Evolutionary conservation across 2,329 filamentous ascomycete species (phyloP).

Genomic region (Sphaerulina musiva): DNA sequence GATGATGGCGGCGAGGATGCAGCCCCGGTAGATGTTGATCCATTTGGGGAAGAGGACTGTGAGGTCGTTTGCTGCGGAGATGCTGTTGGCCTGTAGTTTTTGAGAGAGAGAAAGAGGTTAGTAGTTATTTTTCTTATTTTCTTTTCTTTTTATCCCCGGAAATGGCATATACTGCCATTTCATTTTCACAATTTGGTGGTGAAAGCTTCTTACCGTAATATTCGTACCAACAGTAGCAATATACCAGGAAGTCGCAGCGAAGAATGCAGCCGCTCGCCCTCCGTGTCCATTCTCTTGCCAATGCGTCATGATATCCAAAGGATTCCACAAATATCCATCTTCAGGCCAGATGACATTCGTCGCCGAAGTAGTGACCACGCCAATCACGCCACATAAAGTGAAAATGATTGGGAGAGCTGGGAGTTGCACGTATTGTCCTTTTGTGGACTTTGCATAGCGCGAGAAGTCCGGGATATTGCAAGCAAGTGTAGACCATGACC

Average conservation of each 20-base stretch:
- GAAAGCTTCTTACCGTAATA: neutral
- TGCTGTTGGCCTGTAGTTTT: slow-evolving; percentile 39
- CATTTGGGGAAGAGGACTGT: slow-evolving; percentile 46
- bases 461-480: slow-evolving; percentile 34
- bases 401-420: slow-evolving; percentile 45
- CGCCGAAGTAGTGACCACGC: slow-evolving; percentile 54
- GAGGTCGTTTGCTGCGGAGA: slow-evolving; percentile 50
- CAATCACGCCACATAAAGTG: slow-evolving; percentile 41
- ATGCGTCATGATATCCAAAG: slow-evolving; percentile 15
- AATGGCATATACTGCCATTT: no score
- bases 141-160: no score
- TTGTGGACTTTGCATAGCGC: slow-evolving; percentile 27
- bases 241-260: slow-evolving; percentile 39
- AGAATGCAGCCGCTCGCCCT: slow-evolving; percentile 21
- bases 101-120: neutral
- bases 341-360: slow-evolving; percentile 43
- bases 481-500: slow-evolving; percentile 37
- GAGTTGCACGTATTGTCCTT: slow-evolving; percentile 30
- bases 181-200: no score
- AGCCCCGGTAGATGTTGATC: slow-evolving; percentile 39
- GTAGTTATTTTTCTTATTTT: no score
- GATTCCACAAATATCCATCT: slow-evolving; percentile 36
- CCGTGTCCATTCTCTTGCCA: slow-evolving; percentile 11
- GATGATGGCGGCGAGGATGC: slow-evolving; percentile 43
- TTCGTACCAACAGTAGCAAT: slow-evolving; percentile 40